Conservation (phyloP, 1,284 basidiomycete species). For the Apiotrichum gracile region DNA sequence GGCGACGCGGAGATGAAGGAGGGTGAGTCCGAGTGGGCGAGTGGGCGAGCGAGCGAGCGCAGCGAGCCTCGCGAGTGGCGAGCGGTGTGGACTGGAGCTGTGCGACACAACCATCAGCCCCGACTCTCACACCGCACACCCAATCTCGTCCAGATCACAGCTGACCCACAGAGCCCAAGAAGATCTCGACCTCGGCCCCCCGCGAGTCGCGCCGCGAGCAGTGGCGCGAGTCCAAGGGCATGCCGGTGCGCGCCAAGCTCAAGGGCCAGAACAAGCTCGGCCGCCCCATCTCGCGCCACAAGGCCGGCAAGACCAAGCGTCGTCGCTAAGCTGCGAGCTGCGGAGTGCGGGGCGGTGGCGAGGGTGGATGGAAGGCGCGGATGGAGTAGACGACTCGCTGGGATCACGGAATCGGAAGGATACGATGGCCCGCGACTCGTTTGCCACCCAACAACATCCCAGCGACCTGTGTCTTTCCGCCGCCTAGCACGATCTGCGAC, state of each 20-base stretch:
- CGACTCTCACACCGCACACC: neutral
- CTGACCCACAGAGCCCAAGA: slow-evolving; percentile 24
- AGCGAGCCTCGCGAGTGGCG: no score
- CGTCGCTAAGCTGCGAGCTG: slow-evolving; percentile 6
- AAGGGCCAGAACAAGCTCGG: slow-evolving; percentile 36
- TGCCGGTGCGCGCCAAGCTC: slow-evolving; percentile 35
- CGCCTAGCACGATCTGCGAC: no score
- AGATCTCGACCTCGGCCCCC: slow-evolving; percentile 46
- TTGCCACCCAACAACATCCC: no score
- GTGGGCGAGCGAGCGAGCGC: no score
- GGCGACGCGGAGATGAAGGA: slow-evolving; percentile 15
- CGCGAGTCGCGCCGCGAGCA: slow-evolving; percentile 41
- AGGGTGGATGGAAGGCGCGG: neutral
- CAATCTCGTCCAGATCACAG: neutral
- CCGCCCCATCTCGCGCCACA: slow-evolving; percentile 25
- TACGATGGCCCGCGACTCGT: no score
- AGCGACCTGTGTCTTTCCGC: no score
- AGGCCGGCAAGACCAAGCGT: slow-evolving; percentile 35
- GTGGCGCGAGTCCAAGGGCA: slow-evolving; percentile 46
- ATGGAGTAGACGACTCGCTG: neutral
- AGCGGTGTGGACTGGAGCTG: no score
- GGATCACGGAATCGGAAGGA: no score
- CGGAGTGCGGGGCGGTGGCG: neutral
- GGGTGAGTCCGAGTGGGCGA: slow-evolving; percentile 5
- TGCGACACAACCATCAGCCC: neutral